phyloP scores from a whole-genome alignment of 768 basidiomycete genomes.

The Russula griseocarnosa region DNA sequence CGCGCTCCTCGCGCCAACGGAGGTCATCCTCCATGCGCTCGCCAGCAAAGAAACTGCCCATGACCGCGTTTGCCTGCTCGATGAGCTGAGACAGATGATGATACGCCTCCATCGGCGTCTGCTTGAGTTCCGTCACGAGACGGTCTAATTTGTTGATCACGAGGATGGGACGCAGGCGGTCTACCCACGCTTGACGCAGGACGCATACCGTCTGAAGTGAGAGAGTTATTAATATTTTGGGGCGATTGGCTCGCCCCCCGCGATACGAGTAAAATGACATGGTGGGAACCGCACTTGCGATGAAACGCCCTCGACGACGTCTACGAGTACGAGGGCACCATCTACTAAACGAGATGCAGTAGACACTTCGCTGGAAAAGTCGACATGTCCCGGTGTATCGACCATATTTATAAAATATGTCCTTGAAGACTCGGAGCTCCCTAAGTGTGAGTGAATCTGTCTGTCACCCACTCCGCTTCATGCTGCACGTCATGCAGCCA shows the following conservation, averaged over 20 bases:
- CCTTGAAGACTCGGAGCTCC: conserved; percentile 43
- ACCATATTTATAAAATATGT: conserved; percentile 92
- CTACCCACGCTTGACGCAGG: conserved; percentile 90
- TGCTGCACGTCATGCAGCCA: conserved; percentile 10
- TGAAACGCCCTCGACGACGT: conserved; percentile 97
- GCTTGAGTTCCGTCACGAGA: conserved; percentile 86
- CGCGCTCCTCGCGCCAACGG: conserved; percentile 89
- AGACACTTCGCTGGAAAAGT: conserved; percentile 96
- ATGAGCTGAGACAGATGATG: conserved; percentile 91
- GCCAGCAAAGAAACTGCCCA: conserved; percentile 93
- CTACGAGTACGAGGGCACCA: conserved; percentile 91
- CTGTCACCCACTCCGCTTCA: conserved; percentile 35
- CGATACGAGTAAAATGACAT: not conserved
- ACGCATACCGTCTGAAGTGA: conserved; percentile 82
- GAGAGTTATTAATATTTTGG: not conserved
- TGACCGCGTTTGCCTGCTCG: conserved; percentile 96
- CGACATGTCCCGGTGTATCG: conserved; percentile 98
- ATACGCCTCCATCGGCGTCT: conserved; percentile 88
- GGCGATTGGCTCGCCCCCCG: not conserved
- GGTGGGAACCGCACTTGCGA: conserved; percentile 67
- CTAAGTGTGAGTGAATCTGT: conserved; percentile 41
- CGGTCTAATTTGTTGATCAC: conserved; percentile 98
- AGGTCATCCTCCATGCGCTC: conserved; percentile 97
- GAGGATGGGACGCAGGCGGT: conserved; percentile 82
- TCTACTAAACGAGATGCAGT: conserved; percentile 91